Conservation (phyloP, 805 yeast genomes). For the Helenozyma baotianmanensis region DNA sequence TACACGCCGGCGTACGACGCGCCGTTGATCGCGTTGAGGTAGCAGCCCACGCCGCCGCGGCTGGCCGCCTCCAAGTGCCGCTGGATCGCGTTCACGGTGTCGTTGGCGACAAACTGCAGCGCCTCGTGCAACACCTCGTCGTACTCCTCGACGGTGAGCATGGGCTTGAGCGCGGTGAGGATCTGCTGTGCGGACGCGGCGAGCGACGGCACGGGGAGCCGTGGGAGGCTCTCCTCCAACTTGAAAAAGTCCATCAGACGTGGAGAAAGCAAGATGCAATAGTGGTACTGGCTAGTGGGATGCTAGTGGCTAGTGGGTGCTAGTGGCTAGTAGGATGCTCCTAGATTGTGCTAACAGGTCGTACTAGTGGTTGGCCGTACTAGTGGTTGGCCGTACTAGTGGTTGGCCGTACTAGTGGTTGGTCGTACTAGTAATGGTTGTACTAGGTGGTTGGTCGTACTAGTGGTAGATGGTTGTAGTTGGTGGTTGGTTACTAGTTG, state of each 20-base stretch:
- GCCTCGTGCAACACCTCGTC: conserved; percentile 40
- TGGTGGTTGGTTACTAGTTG: too few relatives aligned
- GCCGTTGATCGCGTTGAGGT: conserved; percentile 51
- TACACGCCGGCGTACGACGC: conserved; percentile 53
- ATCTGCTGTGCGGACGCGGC: conserved; percentile 48
- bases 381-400: too few relatives aligned
- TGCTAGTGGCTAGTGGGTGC: too few relatives aligned
- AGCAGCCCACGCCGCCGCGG: conserved; percentile 35
- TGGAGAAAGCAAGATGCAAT: too few relatives aligned
- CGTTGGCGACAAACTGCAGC: conserved; percentile 40
- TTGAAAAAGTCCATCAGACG: conserved; percentile 16
- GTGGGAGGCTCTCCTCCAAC: conserved; percentile 45
- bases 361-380: too few relatives aligned
- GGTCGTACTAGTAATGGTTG: too few relatives aligned
- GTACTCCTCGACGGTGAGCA: conserved; percentile 51
- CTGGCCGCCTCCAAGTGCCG: conserved; percentile 46
- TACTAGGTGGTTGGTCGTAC: too few relatives aligned
- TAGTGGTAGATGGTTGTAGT: too few relatives aligned
- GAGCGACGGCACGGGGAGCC: conserved; percentile 59
- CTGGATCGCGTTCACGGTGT: conserved; percentile 46
- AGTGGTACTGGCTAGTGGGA: too few relatives aligned
- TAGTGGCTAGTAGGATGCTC: too few relatives aligned
- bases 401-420: too few relatives aligned
- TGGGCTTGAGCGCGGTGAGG: conserved; percentile 54
- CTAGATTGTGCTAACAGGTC: too few relatives aligned